phyloP scores from a whole-genome alignment of 257 asterid genomes.

The Solanum sitiens region DNA sequence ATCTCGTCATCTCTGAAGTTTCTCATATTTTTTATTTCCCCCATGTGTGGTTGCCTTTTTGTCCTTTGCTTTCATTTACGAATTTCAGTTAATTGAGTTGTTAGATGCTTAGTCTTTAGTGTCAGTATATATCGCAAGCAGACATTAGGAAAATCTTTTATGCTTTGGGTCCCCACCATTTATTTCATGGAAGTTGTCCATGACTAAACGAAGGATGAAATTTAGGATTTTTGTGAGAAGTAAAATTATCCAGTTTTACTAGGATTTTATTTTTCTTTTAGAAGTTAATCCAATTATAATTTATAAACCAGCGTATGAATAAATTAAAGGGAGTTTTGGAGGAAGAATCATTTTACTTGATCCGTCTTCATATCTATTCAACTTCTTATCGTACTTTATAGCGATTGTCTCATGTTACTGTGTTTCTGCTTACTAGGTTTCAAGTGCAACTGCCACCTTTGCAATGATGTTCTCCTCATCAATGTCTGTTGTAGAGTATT shows the following conservation, averaged over 20 bases:
- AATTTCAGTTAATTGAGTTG: not conserved
- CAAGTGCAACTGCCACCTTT: slow-evolving; percentile 97
- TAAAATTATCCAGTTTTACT: not conserved
- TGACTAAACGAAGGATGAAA: not conserved
- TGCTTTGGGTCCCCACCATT: not conserved
- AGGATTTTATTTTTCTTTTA: not conserved
- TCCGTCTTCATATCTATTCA: not conserved
- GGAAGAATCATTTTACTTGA: not conserved
- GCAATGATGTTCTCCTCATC: slow-evolving; percentile 99
- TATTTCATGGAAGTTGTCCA: not conserved
- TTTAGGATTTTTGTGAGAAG: not conserved
- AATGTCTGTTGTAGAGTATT: slow-evolving; percentile 94
- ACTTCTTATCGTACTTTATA: not conserved
- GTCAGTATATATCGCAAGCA: not conserved
- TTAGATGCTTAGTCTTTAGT: not conserved
- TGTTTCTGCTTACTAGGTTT: slow-evolving; percentile 41
- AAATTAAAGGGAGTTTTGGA: not conserved
- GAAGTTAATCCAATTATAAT: not conserved
- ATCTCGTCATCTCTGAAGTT: not conserved
- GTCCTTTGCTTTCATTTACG: not conserved
- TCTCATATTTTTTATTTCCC: not conserved
- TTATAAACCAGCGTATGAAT: not conserved
- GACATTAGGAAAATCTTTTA: not conserved
- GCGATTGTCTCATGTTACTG: not conserved
- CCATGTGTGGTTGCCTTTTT: not conserved